Percentiles rank a stretch among this genome's conserved stretches.
Conservation (phyloP, 2,329 filamentous ascomycete species). For the Juglanconis oblonga region DNA sequence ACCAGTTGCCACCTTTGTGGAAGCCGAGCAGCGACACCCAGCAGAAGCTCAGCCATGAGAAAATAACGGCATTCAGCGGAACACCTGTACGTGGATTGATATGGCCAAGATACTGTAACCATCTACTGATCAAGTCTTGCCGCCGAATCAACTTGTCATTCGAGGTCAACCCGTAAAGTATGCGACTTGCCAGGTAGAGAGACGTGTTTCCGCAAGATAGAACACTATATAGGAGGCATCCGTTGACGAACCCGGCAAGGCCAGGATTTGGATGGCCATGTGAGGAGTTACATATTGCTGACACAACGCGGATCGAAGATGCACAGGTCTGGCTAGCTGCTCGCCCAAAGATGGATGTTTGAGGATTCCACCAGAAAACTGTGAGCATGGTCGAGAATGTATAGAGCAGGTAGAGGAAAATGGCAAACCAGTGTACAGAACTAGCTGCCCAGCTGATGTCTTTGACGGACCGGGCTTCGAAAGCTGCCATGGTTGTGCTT, state of each 20-base stretch:
- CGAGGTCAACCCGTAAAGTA: too few species aligned
- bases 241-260: slow-evolving; percentile 8
- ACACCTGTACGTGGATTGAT: slow-evolving; percentile 7
- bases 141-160: too few species aligned
- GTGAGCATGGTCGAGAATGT: slow-evolving; percentile 16
- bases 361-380: slow-evolving; percentile 6
- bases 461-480: slow-evolving; percentile 15
- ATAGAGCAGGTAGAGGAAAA: slow-evolving; percentile 12
- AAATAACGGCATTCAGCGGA: slow-evolving; percentile 4
- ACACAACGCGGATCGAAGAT: neutral
- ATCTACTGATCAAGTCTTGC: too few species aligned
- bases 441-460: slow-evolving; percentile 17
- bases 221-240: slow-evolving; percentile 3
- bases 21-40: slow-evolving; percentile 11
- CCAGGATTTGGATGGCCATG: neutral
- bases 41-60: slow-evolving; percentile 9
- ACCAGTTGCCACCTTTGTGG: neutral
- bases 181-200: neutral
- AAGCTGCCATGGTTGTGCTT: slow-evolving; percentile 20
- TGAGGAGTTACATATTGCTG: neutral
- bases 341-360: neutral
- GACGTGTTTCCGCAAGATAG: neutral
- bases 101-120: neutral
- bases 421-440: slow-evolving; percentile 13
- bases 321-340: neutral